phyloP scores from a whole-genome alignment of 306 rosid species.

The Casuarina cunninghamiana region DNA sequence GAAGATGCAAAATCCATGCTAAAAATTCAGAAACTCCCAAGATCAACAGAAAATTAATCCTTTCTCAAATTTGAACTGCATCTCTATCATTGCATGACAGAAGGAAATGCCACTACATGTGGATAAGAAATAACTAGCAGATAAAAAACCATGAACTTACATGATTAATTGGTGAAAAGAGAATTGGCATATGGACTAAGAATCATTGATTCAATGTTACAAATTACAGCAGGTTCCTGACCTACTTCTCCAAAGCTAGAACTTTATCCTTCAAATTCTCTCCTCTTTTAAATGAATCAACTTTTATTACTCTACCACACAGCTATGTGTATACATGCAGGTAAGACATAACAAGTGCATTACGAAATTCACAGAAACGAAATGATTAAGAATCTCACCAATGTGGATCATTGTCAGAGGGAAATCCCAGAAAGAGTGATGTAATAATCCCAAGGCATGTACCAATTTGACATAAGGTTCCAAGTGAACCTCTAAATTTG shows the following conservation, averaged over 20 bases:
- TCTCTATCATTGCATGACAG: not conserved
- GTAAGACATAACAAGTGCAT: not conserved
- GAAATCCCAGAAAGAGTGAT: constrained; percentile 73
- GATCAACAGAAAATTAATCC: not conserved
- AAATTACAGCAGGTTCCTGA: not conserved
- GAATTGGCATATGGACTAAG: not conserved
- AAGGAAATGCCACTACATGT: not conserved
- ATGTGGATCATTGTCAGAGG: constrained; percentile 73
- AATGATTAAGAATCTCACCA: constrained; percentile 54
- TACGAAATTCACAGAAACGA: constrained; percentile 19
- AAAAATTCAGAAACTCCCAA: constrained; percentile 3
- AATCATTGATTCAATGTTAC: not conserved
- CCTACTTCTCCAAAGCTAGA: not conserved
- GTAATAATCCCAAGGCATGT: constrained; percentile 89
- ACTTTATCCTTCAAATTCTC: not conserved
- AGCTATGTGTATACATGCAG: not conserved
- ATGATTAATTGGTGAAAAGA: not conserved
- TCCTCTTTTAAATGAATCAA: not conserved
- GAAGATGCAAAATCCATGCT: not conserved
- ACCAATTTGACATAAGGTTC: constrained; percentile 80
- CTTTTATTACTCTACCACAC: not conserved
- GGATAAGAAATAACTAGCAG: not conserved
- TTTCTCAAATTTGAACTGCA: not conserved
- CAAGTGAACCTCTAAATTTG: constrained; percentile 82
- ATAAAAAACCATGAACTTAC: not conserved